Evolutionary conservation across 148 eudicot species (phyloP), one percentile per base, ranked within the genome.

Genomic region (Amaranthus palmeri): DNA sequence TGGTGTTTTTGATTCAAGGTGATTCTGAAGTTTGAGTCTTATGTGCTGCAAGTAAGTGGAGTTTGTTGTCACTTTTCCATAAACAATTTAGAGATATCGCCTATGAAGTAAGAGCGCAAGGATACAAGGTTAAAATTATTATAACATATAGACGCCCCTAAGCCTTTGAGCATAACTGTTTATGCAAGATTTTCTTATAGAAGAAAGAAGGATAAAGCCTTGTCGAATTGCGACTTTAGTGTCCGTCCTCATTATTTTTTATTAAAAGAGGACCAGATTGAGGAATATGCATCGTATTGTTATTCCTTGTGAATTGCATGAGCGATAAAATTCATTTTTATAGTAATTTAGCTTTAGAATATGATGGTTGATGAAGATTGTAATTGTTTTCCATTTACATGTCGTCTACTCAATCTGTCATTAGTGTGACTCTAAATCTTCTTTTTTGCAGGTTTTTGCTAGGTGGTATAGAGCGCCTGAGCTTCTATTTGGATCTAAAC

Each of bases 401-500:
- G 46, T 44, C 44, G 58, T 53, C 57, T 48, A 1, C 10, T 48
- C 8, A 41, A 51, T 44, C 15, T 53, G 36, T 68, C 63, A 43
- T 48, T n/a, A 3, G 41, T 65, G 15, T 52, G 60, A 12, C 67
- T 72, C 54, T 66, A 5, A 62, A 57, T 54, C 3, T 64, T 65
- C 17, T 67, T 43, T 78, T 59, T 62, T 10, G 63, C 74, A 95
- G 98, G 98, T 95, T 17, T 95, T 95, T 86, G 98, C 98, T 17
- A 85, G 97, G 77, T 95, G 98, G 98, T 95, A 95, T 77, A 88
- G 98, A 80, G 96, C 98, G 5, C 98, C 98, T 25, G 98, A 95
- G 85, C 76, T 95, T 61, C 76, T 95, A 79, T 95, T 95, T 85
- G 98, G 98, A 69, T 90, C 91, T 72, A 95, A 91, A 84, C 96